Conservation (phyloP, 2,329 filamentous ascomycete genomes). For the Trichoderma aggressivum region DNA sequence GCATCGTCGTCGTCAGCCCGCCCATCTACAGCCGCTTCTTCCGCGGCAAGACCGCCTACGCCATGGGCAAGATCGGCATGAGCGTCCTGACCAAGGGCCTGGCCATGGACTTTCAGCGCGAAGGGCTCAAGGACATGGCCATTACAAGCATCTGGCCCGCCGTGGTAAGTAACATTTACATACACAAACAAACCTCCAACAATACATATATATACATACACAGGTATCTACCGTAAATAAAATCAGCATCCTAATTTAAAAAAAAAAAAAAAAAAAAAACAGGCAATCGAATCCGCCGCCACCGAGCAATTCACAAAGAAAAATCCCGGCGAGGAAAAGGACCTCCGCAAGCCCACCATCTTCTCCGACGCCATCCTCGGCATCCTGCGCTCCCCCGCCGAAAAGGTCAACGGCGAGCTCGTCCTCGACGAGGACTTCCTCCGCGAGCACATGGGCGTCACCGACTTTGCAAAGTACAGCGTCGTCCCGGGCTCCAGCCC, state of each 20-base stretch:
- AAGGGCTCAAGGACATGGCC: constrained; percentile 65
- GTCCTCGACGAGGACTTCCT: constrained; percentile 81
- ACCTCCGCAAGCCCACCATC: constrained; percentile 68
- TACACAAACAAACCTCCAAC: background rate
- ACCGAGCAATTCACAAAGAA: constrained; percentile 52
- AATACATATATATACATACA: background rate
- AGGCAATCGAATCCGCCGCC: constrained; percentile 70
- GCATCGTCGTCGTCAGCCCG: constrained; percentile 76
- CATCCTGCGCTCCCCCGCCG: constrained; percentile 60
- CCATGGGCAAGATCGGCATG: constrained; percentile 77
- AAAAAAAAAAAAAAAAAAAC: too few species aligned
- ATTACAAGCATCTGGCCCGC: constrained; percentile 83
- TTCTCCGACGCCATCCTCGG: constrained; percentile 77
- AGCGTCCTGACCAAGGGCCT: constrained; percentile 76
- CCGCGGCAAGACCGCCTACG: constrained; percentile 80
- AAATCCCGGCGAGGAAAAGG: constrained; percentile 46
- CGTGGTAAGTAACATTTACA: constrained; percentile 46
- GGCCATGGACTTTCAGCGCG: constrained; percentile 73
- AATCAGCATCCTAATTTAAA: background rate
- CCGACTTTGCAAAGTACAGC: constrained; percentile 70
- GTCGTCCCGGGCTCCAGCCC: constrained; percentile 62
- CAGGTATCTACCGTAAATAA: background rate
- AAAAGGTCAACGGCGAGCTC: constrained; percentile 66
- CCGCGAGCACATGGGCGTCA: constrained; percentile 57
- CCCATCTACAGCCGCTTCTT: constrained; percentile 86